These are phyloP conservation scores for Sicyos baderoa DNA, from an alignment of 306 rosid species.

Conservation along the genomic window DNA sequence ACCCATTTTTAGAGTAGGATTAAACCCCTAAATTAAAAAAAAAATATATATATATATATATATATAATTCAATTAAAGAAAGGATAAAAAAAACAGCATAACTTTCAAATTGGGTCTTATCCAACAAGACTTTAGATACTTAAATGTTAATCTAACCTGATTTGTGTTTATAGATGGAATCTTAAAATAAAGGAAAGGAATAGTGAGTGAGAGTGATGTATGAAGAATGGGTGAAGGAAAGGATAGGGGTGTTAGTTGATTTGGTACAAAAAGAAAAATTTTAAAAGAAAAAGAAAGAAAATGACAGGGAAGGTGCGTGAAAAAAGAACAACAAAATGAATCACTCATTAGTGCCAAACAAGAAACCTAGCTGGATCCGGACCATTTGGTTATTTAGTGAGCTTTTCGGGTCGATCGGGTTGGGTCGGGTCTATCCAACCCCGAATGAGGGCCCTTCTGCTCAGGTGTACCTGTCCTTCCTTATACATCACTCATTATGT, in stretches of 20 bases:
- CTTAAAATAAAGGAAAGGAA: not conserved
- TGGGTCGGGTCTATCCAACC: not conserved
- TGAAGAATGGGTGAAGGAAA: not conserved
- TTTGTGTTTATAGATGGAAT: no score
- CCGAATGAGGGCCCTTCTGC: not conserved
- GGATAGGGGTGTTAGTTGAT: not conserved
- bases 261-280: not conserved
- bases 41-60: no score
- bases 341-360: not conserved
- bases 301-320: not conserved
- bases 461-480: not conserved
- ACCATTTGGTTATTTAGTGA: not conserved
- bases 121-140: no score
- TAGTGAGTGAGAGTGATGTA: not conserved
- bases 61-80: no score
- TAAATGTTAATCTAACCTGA: no score
- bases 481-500: not conserved
- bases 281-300: not conserved
- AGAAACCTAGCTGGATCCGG: not conserved
- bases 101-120: no score
- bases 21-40: no score
- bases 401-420: not conserved
- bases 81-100: no score
- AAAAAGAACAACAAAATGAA: not conserved
- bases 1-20: not conserved